Percentiles rank a stretch among this genome's conserved stretches.
Evolutionary conservation across 2,329 filamentous ascomycete species (phyloP).

Genomic region (Xylariaceae sp.): DNA sequence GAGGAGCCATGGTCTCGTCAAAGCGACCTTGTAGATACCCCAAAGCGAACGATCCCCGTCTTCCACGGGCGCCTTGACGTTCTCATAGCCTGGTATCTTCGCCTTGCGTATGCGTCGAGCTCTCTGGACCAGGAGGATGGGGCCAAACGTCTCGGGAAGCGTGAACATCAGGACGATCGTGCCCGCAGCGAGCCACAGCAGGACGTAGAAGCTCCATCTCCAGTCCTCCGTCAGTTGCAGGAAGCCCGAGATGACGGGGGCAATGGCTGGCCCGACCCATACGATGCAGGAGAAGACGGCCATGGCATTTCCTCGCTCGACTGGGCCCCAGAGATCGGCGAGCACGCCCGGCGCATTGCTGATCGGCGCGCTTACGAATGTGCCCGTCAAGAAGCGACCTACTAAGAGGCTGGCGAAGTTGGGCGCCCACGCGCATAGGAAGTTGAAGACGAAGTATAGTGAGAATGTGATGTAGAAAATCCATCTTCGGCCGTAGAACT

Average conservation of each 20-base stretch:
- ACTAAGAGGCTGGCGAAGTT: constrained; percentile 50
- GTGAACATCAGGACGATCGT: constrained; percentile 46
- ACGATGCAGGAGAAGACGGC: constrained; percentile 49
- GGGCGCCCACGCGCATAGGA: constrained; percentile 50
- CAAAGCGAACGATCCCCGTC: constrained; percentile 36
- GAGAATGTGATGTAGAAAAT: constrained; percentile 48
- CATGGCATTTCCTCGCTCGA: constrained; percentile 50
- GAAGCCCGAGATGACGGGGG: constrained; percentile 53
- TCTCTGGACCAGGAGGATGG: constrained; percentile 47
- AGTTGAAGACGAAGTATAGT: constrained; percentile 46
- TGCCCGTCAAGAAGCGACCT: constrained; percentile 52
- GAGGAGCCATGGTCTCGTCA: constrained; percentile 50
- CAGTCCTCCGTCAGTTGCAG: constrained; percentile 50
- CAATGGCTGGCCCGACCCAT: constrained; percentile 42
- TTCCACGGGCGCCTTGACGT: constrained; percentile 46
- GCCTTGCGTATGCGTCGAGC: constrained; percentile 46
- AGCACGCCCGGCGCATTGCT: constrained; percentile 45
- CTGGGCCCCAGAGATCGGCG: constrained; percentile 48
- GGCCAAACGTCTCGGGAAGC: constrained; percentile 54
- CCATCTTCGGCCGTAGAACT: constrained; percentile 50
- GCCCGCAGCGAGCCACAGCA: constrained; percentile 38
- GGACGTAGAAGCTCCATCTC: constrained; percentile 49
- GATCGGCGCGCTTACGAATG: constrained; percentile 36
- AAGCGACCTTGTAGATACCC: constrained; percentile 45
- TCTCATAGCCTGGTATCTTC: constrained; percentile 47